Base-by-base conservation (phyloP, 768 basidiomycete genomes). In the Cyclocybe aegerita region DNA sequence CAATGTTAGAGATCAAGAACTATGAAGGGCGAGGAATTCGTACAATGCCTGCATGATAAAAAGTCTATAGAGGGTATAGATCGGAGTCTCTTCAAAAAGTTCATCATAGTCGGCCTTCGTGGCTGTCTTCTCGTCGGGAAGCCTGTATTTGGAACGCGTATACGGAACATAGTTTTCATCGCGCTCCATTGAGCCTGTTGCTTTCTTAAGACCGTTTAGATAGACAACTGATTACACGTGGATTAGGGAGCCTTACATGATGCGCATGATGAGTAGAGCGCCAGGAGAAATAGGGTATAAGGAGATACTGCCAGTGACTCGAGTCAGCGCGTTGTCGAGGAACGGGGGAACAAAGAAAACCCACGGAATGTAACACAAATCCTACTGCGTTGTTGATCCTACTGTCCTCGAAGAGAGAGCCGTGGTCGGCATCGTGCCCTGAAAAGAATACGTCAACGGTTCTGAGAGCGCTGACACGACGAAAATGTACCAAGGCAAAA, bases 121-220 rank as follows among this genome's bases (percentile, higher is more conserved):
- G 2, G 73, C 72, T 17, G 58, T 60, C 42, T 63, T 63, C 54
- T 71, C 66, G 4, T 67, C 58, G 0, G 79, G 78, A 4, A 80
- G 63, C 23, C 68, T 66, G 52, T 65, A 75, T 49, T 72, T 68
- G 47, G 66, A 67, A 35, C 69, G 70, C 45, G 68, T 67, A 49
- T 75, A 71, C 39, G 84, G 85, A 4, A 88, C 79, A 50, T 82
- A 86, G 56, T 88, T 89, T 64, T 90, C 86, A 59, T 93, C 89
- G 12, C 83, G 71, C 60, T 86, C 86, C 68, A 89, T 86, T 0
- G 86, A 87, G 37, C 80, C 80, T 48, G 87, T 86, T 55, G 85
- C 83, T 72, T 75, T 76, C 75, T 77, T 44, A n/a, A 37, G 6
- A 3, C 33, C 10, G 0, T 32, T 34, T 32, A 36, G 17, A 53